Evolutionary conservation across 2,329 filamentous ascomycete species (phyloP).

Genomic region (Cytospora leucostoma): DNA sequence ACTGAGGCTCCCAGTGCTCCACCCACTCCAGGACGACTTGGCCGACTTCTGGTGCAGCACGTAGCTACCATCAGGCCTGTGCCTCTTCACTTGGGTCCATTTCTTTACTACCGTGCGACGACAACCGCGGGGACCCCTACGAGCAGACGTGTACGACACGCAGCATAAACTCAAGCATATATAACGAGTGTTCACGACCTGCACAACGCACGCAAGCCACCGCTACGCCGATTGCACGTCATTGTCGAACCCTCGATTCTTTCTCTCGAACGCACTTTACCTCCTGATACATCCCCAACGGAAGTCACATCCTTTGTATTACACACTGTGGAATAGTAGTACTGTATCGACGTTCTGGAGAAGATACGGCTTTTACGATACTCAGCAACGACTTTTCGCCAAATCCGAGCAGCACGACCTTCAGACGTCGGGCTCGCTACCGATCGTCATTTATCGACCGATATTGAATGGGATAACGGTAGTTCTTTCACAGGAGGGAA

Average conservation of each 20-base stretch:
- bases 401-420: background rate
- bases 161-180: background rate
- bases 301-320: background rate
- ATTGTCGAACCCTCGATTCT: background rate
- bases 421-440: background rate
- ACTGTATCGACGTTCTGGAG: background rate
- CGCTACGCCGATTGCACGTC: background rate
- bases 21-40: conserved; percentile 16
- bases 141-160: background rate
- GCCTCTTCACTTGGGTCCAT: conserved; percentile 6
- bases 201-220: background rate
- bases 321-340: background rate
- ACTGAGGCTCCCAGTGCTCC: conserved; percentile 1
- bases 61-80: conserved; percentile 5
- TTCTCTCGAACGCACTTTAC: conserved; percentile 4
- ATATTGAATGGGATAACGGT: background rate
- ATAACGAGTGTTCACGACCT: conserved; percentile 8
- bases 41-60: conserved; percentile 1
- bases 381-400: background rate
- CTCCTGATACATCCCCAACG: background rate
- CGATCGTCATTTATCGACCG: background rate
- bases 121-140: background rate
- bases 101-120: conserved; percentile 5
- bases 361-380: background rate
- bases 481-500: background rate